A percentile compares a stretch with the other conserved stretches of the same genome.
Conservation (phyloP, 2,329 filamentous ascomycete species). For the Tolypocladium amazonense region DNA sequence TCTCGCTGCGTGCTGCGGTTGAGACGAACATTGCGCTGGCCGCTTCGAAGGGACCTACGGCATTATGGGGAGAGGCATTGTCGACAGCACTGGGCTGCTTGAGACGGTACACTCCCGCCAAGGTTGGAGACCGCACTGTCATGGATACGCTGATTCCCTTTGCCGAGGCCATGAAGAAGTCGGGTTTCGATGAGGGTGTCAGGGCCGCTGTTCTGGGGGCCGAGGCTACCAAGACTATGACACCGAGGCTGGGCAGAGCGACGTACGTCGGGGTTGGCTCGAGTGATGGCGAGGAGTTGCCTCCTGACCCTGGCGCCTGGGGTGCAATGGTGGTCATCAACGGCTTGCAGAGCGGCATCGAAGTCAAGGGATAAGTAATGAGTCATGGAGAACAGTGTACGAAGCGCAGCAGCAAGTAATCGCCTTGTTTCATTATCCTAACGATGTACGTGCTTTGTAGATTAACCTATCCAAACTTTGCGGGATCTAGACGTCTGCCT, state of each 20-base stretch:
- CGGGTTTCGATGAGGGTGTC: conserved; percentile 44
- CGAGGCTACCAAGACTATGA: conserved; percentile 53
- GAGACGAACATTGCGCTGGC: conserved; percentile 22
- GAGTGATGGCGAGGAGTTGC: conserved; percentile 37
- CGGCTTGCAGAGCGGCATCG: conserved; percentile 21
- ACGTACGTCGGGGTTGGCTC: conserved; percentile 54
- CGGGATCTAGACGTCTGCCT: no score
- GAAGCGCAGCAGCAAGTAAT: not conserved
- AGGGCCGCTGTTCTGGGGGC: conserved; percentile 48
- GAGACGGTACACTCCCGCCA: conserved; percentile 41
- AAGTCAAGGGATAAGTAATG: not conserved
- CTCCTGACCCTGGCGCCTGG: conserved; percentile 62
- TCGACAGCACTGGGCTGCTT: conserved; percentile 33
- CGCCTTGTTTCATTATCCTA: no score
- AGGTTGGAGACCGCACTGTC: conserved; percentile 44
- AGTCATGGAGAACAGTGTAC: not conserved
- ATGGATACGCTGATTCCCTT: conserved; percentile 49
- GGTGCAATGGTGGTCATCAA: conserved; percentile 50
- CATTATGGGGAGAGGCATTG: conserved; percentile 33
- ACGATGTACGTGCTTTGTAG: no score
- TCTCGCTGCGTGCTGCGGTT: conserved; percentile 32
- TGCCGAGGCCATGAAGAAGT: conserved; percentile 32
- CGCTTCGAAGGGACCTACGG: conserved; percentile 17
- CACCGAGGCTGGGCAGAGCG: conserved; percentile 53
- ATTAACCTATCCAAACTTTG: no score